These are phyloP conservation scores for Eucalyptus brandiana DNA, from an alignment of 345 rosid genomes.

Conservation along the genomic window DNA sequence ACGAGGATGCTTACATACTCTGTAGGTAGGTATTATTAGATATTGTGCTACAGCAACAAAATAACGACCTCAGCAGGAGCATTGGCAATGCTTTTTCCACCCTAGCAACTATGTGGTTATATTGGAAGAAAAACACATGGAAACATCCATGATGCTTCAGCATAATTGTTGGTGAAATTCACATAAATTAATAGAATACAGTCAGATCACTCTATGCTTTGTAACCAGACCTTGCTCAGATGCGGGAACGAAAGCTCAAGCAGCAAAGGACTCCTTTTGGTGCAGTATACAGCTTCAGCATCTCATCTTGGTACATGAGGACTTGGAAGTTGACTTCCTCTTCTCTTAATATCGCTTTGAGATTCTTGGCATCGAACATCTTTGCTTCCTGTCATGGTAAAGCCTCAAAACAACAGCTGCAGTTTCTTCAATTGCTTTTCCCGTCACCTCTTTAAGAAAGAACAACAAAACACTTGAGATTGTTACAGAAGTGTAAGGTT, in stretches of 20 bases:
- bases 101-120: background rate
- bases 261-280: background rate
- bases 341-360: slow-evolving; percentile 48
- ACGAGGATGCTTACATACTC: background rate
- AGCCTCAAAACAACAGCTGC: slow-evolving; percentile 77
- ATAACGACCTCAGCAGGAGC: background rate
- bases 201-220: background rate
- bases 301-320: background rate
- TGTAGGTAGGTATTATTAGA: background rate
- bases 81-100: background rate
- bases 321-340: background rate
- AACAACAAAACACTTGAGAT: background rate
- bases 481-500: background rate
- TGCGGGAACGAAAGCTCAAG: background rate
- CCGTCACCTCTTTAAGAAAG: slow-evolving; percentile 69
- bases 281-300: background rate
- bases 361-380: slow-evolving; percentile 65
- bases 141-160: background rate
- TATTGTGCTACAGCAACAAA: background rate
- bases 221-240: background rate
- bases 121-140: background rate
- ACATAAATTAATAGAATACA: background rate
- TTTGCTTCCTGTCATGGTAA: slow-evolving; percentile 55
- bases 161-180: background rate
- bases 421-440: slow-evolving; percentile 88